Evolutionary conservation across 257 asterid species (phyloP), one percentile per base, ranked within the genome.

Genomic region (Primulina eburnea): DNA sequence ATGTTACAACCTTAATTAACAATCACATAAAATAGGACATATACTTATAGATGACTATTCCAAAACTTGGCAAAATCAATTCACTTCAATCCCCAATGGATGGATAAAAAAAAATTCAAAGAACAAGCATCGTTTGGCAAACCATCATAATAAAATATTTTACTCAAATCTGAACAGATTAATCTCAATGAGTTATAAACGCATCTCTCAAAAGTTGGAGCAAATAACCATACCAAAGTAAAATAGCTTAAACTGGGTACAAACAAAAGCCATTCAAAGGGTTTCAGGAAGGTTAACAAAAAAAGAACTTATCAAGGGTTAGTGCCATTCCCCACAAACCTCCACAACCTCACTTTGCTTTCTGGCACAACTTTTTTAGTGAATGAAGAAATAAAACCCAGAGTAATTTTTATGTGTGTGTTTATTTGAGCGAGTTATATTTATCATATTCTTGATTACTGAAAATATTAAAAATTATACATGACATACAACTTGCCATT

Each of bases 131-230:
- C 32, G 10, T n/a, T 18, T 18, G 21, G 12, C n/a, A 56, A 35
- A 28, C 6, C 34, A 20, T 16, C 21, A 38, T 38, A 38, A 38
- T 9, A 9, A 38, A 32, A 38, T 14, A 1, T 7, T 40, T 34
- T 63, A 16, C 72, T 37, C 32, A 70, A 59, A 21, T 57, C 40
- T 4, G 65, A 65, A 64, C 65, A 75, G 17, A 75, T 4, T 11
- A 50, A 57, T 12, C 18, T 17, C 34, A 70, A 40, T 57, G 9
- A 43, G 50, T 33, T 63, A 30, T 30, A 56, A 17, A 10, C 21
- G 30, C 47, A 1, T 5, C 20, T 71, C 33, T 60, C 11, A 24
- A 40, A n/a, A 26, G 24, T 40, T 21, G 61, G 24, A 29, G 28
- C 20, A 62, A 12, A 52, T 21, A 68, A 4, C 55, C 62, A 33